These are phyloP conservation scores for Vitis rotundifolia DNA, from an alignment of 164 flowering plant species.

Conservation along the genomic window DNA sequence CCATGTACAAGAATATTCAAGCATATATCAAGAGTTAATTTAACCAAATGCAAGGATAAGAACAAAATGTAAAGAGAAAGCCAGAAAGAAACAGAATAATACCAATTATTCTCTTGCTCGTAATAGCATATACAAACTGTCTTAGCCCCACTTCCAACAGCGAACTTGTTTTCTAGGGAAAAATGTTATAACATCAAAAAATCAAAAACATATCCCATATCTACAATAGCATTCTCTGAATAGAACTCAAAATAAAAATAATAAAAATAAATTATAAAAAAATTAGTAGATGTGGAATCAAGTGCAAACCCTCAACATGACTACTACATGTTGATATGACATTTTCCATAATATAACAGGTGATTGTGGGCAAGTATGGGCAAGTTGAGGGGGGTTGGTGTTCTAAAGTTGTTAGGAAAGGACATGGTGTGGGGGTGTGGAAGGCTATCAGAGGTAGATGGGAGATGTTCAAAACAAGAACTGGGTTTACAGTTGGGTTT, in stretches of 20 bases:
- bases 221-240: too few species aligned
- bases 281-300: background rate
- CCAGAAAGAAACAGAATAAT: constrained; percentile 7
- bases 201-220: background rate
- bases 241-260: background rate
- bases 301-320: background rate
- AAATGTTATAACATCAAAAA: background rate
- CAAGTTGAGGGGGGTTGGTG: too few species aligned
- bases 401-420: too few species aligned
- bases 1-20: too few species aligned
- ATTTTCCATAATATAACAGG: too few species aligned
- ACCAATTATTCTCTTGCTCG: constrained; percentile 99
- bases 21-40: background rate
- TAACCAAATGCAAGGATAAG: background rate
- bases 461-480: too few species aligned
- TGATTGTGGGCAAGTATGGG: too few species aligned
- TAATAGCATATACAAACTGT: constrained; percentile 98
- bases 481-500: too few species aligned
- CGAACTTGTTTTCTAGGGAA: constrained; percentile 90
- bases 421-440: too few species aligned
- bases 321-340: background rate
- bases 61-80: background rate
- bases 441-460: too few species aligned
- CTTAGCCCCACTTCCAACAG: constrained; percentile 99
- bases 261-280: background rate